Evolutionary conservation across 2,329 filamentous ascomycete genomes (phyloP), one percentile per base, ranked within the genome.

Genomic region (Colletotrichum lentis): DNA sequence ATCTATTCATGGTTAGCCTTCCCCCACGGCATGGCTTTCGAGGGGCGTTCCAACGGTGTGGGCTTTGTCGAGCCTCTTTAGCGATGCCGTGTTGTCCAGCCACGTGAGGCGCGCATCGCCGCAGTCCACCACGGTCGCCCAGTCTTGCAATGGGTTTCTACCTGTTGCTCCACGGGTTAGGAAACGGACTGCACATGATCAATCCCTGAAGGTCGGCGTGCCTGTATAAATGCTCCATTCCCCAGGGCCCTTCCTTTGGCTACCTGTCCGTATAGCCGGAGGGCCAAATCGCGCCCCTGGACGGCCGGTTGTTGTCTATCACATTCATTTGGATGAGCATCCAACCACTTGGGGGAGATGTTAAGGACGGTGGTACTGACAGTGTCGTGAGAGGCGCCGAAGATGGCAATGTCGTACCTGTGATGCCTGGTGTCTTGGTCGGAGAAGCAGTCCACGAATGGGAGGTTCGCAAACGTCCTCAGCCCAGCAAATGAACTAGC

Each of bases 61-160:
- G 0, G 90, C 90, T 75, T 91, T 88, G 63, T 87, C 90, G 84
- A 95, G 91, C 76, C 94, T 91, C 16, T 85, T 84, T 64, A 94
- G 80, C 0, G 92, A 92, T 0, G 94, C 80, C 0, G 82, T 86
- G 76, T 94, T 95, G 78, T 95, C 91, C 71, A 94, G 89, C 12
- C 90, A 91, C 0, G 90, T 92, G 68, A 94, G 82, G 1, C 90
- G 90, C 63, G 93, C 91, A 73, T 95, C 92, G 39, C 92, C 92
- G 74, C 92, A 94, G 79, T 95, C 92, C 44, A 93, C 84, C 54
- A 95, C 84, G 16, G 60, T 71, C 2, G 69, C 68, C 62, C 73
- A 70, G 64, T 62, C 71, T 59, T 54, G 44, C 52, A 70, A 64
- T 6, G 60, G 69, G 39, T 66, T 71, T 22, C 61, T 65, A 5